These are phyloP conservation scores for Penicillium simplicissimum DNA, from an alignment of 495 filamentous ascomycete species.

Conservation along the genomic window DNA sequence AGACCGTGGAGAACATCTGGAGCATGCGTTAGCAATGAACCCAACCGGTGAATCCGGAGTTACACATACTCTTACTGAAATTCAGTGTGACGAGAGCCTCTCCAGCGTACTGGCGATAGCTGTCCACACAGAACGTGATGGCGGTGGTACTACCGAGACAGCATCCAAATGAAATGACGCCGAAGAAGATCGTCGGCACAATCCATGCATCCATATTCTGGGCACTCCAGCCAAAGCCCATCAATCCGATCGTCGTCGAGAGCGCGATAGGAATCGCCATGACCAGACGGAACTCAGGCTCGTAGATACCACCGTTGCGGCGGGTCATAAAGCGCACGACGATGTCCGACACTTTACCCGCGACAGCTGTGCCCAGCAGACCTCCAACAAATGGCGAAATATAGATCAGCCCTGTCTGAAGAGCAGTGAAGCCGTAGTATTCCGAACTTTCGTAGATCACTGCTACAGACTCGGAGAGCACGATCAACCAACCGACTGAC, in stretches of 20 bases:
- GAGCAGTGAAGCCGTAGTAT: slow-evolving; percentile 74
- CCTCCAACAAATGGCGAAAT: slow-evolving; percentile 88
- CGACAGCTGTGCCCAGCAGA: slow-evolving; percentile 84
- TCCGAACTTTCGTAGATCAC: slow-evolving; percentile 67
- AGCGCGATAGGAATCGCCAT: slow-evolving; percentile 85
- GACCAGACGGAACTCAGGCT: slow-evolving; percentile 91
- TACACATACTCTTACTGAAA: slow-evolving; percentile 76
- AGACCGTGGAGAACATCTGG: slow-evolving; percentile 83
- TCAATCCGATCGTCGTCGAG: slow-evolving; percentile 79
- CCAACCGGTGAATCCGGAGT: not conserved
- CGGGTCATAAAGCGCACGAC: slow-evolving; percentile 77
- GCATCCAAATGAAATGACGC: slow-evolving; percentile 90
- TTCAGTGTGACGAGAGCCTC: slow-evolving; percentile 95
- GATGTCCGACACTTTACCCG: slow-evolving; percentile 84
- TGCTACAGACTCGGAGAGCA: slow-evolving; percentile 84
- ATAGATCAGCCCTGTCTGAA: slow-evolving; percentile 85
- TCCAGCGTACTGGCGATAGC: slow-evolving; percentile 90
- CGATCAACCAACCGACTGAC: slow-evolving; percentile 94
- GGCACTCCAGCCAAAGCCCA: slow-evolving; percentile 93
- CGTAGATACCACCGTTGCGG: slow-evolving; percentile 90
- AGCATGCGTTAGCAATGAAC: not conserved
- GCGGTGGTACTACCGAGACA: slow-evolving; percentile 88
- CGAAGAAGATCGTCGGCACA: slow-evolving; percentile 91
- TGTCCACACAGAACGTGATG: slow-evolving; percentile 94
- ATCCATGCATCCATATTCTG: slow-evolving; percentile 76